Percentiles rank a stretch among this genome's conserved stretches.
These are phyloP conservation scores for Closterium sp. DNA, from an alignment of 139 green algal genomes.

Conservation along the genomic window DNA sequence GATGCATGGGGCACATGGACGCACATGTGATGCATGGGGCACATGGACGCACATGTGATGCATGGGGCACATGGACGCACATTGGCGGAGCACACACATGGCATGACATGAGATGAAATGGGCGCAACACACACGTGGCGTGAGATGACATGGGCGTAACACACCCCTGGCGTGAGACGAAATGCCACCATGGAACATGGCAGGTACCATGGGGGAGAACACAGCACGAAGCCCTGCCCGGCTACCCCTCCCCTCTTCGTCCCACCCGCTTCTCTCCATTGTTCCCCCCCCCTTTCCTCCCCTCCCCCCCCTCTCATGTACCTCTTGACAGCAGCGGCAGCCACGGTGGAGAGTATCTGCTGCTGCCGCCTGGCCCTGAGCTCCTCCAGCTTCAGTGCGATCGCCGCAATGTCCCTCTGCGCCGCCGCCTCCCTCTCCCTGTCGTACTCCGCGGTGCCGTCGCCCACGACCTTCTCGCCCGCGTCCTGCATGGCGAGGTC, in stretches of 20 bases:
- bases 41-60: too few relatives aligned
- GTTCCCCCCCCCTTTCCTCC: background rate
- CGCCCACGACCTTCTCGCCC: conserved; percentile 43
- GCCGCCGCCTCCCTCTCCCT: conserved; percentile 2
- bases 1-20: too few relatives aligned
- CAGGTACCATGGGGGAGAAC: too few relatives aligned
- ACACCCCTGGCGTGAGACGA: too few relatives aligned
- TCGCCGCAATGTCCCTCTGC: background rate
- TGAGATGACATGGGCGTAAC: too few relatives aligned
- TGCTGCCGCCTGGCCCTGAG: background rate
- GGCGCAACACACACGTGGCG: too few relatives aligned
- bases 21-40: too few relatives aligned
- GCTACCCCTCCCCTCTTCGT: background rate
- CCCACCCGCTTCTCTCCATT: background rate
- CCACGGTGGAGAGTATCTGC: background rate
- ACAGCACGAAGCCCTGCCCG: too few relatives aligned
- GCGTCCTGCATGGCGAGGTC: conserved; percentile 61
- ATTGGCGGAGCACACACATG: too few relatives aligned
- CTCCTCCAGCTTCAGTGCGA: conserved; percentile 7
- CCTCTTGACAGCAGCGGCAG: background rate
- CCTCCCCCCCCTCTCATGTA: background rate
- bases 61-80: too few relatives aligned
- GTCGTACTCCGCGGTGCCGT: conserved; percentile 48
- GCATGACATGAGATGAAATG: too few relatives aligned
- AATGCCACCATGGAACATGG: too few relatives aligned